Conservation (phyloP, 164 flowering plant species). For the Chimonanthus salicifolius region DNA sequence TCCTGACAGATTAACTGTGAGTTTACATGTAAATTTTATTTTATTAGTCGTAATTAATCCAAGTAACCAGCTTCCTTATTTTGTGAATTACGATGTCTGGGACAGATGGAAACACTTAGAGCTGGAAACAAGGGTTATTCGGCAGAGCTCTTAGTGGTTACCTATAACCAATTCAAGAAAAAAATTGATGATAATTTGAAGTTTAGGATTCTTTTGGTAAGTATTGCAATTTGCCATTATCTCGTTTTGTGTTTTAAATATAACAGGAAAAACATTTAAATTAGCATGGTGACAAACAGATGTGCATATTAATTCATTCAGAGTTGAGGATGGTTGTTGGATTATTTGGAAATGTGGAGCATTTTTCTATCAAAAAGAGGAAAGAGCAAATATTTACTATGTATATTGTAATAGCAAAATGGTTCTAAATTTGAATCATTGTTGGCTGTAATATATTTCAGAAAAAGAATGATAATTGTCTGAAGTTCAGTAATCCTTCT, state of each 20-base stretch:
- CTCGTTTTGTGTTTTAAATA: background rate
- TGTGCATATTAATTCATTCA: background rate
- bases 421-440: background rate
- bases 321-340: background rate
- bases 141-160: conserved; percentile 72
- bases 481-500: conserved; percentile 57
- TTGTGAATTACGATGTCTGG: conserved; percentile 4
- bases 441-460: no score
- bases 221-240: conserved; percentile 15
- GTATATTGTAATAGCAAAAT: no score
- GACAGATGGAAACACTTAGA: conserved; percentile 60
- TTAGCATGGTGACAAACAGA: background rate
- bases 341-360: background rate
- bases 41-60: background rate
- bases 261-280: background rate
- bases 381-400: background rate
- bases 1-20: conserved; percentile 60
- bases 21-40: conserved; percentile 10
- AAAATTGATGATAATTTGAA: conserved; percentile 53
- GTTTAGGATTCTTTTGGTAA: conserved; percentile 88
- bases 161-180: conserved; percentile 44
- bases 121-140: conserved; percentile 62
- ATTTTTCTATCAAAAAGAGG: background rate
- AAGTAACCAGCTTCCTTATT: background rate
- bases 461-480: no score